Evolutionary conservation across 2,329 filamentous ascomycete genomes (phyloP).

Genomic region (Bipolaris oryzae): DNA sequence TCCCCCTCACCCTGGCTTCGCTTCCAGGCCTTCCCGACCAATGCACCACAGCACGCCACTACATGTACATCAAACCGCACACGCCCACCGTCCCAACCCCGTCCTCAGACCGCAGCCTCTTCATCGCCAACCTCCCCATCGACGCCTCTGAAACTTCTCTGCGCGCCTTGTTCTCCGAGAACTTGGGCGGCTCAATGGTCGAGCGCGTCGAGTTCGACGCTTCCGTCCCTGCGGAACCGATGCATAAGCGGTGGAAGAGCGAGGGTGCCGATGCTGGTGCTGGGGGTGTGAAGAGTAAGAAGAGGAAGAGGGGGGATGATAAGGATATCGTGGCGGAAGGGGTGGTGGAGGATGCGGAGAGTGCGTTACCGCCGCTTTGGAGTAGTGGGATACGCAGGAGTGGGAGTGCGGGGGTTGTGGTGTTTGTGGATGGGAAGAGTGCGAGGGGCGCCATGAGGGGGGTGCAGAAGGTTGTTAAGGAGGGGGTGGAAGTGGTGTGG

Average conservation of each 20-base stretch:
- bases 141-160: conserved; percentile 82
- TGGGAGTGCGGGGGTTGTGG: conserved; percentile 78
- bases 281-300: conserved; percentile 52
- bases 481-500: conserved; percentile 70
- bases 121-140: conserved; percentile 86
- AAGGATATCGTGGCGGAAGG: conserved; percentile 45
- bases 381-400: conserved; percentile 71
- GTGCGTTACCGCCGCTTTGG: conserved; percentile 74
- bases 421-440: conserved; percentile 83
- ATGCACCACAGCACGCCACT: conserved; percentile 66
- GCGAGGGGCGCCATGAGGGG: conserved; percentile 79
- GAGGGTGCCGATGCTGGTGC: too few species aligned
- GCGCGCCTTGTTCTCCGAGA: conserved; percentile 72
- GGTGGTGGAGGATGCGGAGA: conserved; percentile 62
- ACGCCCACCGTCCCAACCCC: conserved; percentile 66
- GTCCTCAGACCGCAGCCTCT: conserved; percentile 74
- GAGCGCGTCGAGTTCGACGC: conserved; percentile 76
- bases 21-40: conserved; percentile 55
- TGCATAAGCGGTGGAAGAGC: conserved; percentile 55
- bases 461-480: conserved; percentile 64
- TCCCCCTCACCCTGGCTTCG: conserved; percentile 66
- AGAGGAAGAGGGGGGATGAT: conserved; percentile 58
- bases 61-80: conserved; percentile 85
- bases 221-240: conserved; percentile 46
- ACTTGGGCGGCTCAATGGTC: conserved; percentile 79